Percentiles rank a stretch among this genome's conserved stretches.
Evolutionary conservation across 768 basidiomycete species (phyloP).

Genomic region (Russula emetica): DNA sequence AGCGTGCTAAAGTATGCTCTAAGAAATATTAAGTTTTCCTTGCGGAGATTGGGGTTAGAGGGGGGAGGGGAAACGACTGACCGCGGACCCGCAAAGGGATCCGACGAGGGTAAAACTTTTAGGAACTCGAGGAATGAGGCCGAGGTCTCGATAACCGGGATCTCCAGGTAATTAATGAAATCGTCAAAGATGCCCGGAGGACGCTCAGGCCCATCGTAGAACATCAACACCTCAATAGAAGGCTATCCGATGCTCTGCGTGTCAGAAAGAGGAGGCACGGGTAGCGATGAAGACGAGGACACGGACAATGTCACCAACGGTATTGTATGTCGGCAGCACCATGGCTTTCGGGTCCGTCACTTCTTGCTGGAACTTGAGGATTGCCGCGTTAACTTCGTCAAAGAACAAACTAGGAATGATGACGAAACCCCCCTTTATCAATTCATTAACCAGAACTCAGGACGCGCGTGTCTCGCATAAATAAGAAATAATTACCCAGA

Average conservation of each 20-base stretch:
- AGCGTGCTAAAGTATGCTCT: constrained; percentile 16
- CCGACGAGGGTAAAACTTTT: background rate
- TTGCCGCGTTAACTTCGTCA: constrained; percentile 31
- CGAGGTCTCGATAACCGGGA: background rate
- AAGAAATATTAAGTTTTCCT: background rate
- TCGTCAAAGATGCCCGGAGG: constrained; percentile 29
- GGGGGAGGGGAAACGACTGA: background rate
- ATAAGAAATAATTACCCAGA: constrained; percentile 16
- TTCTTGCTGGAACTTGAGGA: constrained; percentile 13
- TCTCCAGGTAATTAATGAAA: constrained; percentile 16
- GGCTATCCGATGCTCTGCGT: constrained; percentile 1
- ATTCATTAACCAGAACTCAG: background rate
- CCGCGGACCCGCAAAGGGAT: constrained; percentile 6
- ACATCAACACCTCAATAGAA: constrained; percentile 14
- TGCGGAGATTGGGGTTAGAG: background rate
- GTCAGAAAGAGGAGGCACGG: background rate
- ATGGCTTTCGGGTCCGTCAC: constrained; percentile 18
- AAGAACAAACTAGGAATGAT: background rate
- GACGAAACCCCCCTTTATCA: background rate
- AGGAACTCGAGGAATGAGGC: constrained; percentile 15
- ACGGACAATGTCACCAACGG: background rate
- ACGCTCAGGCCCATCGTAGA: constrained; percentile 29
- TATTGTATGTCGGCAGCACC: constrained; percentile 15
- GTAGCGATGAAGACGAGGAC: background rate
- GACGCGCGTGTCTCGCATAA: background rate